phyloP scores from a whole-genome alignment of 306 rosid genomes.

The Heteromeles arbutifolia region DNA sequence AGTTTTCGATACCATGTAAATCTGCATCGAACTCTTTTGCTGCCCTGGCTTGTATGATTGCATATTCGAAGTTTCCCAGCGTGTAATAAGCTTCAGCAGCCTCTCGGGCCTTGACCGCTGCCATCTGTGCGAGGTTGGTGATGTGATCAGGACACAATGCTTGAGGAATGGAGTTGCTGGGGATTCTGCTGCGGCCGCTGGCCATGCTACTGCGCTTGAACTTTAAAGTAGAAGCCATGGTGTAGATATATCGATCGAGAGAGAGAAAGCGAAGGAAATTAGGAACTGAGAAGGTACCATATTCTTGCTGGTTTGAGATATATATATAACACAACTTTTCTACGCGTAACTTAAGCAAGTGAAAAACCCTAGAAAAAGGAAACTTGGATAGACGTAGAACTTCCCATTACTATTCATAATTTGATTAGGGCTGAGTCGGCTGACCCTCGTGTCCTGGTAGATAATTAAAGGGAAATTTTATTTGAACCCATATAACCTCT shows the following conservation, averaged over 20 bases:
- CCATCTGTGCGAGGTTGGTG: neutral
- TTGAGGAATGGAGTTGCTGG: neutral
- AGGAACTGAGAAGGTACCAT: neutral
- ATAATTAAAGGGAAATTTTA: too few species aligned
- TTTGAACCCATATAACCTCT: too few species aligned
- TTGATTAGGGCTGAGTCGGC: too few species aligned
- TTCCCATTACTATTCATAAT: too few species aligned
- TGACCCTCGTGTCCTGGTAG: too few species aligned
- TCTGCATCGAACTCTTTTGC: neutral
- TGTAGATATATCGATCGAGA: neutral
- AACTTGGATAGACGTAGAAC: too few species aligned
- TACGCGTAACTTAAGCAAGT: too few species aligned
- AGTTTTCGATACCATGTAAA: neutral
- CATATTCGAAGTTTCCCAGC: neutral
- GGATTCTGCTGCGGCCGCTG: neutral
- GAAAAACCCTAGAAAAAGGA: too few species aligned
- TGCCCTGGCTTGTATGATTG: slow-evolving; percentile 2
- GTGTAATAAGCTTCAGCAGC: neutral
- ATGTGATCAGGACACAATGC: neutral
- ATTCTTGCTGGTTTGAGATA: neutral
- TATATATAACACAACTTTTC: neutral
- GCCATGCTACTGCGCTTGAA: neutral
- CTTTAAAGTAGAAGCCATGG: neutral
- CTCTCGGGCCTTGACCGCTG: neutral
- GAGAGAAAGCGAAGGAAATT: neutral